These are phyloP conservation scores for Isoetes engelmannii DNA, from an alignment of 83 land plant species.

Conservation along the genomic window DNA sequence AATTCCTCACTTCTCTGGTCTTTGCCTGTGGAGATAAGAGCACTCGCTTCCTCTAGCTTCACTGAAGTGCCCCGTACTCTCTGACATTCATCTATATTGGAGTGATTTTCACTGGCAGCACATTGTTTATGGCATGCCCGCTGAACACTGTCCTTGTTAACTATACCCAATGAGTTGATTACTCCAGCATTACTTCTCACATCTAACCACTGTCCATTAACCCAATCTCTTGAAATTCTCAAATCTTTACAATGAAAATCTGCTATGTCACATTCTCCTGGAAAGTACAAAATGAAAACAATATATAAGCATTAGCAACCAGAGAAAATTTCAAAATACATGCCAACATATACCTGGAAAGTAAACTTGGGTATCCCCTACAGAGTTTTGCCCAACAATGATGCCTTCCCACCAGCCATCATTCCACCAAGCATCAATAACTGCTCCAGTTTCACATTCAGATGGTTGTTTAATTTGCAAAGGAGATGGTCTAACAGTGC, in stretches of 20 bases:
- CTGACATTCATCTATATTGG: too few species aligned
- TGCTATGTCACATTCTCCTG: conserved; percentile 44
- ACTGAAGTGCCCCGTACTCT: too few species aligned
- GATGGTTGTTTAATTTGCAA: conserved; percentile 9
- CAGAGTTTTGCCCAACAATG: conserved; percentile 28
- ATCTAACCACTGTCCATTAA: conserved; percentile 32
- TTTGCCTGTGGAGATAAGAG: too few species aligned
- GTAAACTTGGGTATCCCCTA: conserved; percentile 35
- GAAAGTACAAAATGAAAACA: background rate
- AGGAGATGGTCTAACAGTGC: conserved; percentile 38
- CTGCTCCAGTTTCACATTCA: conserved; percentile 34
- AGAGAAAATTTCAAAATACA: background rate
- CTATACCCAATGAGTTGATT: too few species aligned
- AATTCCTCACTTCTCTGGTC: too few species aligned
- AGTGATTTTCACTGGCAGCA: too few species aligned
- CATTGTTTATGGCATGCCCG: too few species aligned
- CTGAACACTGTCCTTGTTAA: too few species aligned
- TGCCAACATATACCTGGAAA: conserved; percentile 44
- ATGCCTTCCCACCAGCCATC: conserved; percentile 91
- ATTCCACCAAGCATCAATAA: conserved; percentile 70
- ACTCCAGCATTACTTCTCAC: conserved; percentile 34
- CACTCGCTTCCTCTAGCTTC: too few species aligned
- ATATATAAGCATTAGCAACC: background rate
- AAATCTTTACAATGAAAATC: conserved; percentile 28
- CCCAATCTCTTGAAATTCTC: conserved; percentile 59